phyloP scores from a whole-genome alignment of 352 stramenopile species.

The Salisapilia sapeloensis region DNA sequence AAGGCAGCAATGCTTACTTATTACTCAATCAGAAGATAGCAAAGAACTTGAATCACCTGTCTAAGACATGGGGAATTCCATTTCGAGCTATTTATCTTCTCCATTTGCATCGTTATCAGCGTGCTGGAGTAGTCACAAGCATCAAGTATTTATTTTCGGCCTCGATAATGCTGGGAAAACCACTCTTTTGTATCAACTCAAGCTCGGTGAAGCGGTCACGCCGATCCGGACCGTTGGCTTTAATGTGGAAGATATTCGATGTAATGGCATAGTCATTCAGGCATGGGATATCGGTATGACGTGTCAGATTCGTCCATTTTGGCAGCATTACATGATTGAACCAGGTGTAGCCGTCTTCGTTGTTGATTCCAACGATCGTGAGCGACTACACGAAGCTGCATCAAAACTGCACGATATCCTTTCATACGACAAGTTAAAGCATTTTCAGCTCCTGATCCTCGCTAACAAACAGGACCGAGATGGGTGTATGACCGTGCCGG shows the following conservation, averaged over 20 bases:
- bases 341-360: conserved; percentile 73
- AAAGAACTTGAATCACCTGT: too few species aligned
- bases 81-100: too few species aligned
- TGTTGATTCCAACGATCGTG: conserved; percentile 37
- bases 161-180: conserved; percentile 94
- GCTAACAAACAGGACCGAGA: conserved; percentile 28
- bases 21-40: too few species aligned
- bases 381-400: conserved; percentile 23
- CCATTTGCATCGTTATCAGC: too few species aligned
- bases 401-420: conserved; percentile 23
- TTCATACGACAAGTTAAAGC: conserved; percentile 12
- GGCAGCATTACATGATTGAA: conserved; percentile 51
- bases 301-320: conserved; percentile 47
- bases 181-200: conserved; percentile 87
- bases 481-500: conserved; percentile 11
- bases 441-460: conserved; percentile 22
- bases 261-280: conserved; percentile 59
- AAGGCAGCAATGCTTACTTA: too few species aligned
- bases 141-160: conserved; percentile 89
- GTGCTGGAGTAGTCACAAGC: too few species aligned
- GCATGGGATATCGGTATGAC: conserved; percentile 77
- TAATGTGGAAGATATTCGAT: conserved; percentile 68
- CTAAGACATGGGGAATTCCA: too few species aligned
- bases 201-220: conserved; percentile 47
- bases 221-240: conserved; percentile 79